Evolutionary conservation across 495 filamentous ascomycete species (phyloP), one percentile per base, ranked within the genome.

Genomic region (Trichoderma asperelloides): DNA sequence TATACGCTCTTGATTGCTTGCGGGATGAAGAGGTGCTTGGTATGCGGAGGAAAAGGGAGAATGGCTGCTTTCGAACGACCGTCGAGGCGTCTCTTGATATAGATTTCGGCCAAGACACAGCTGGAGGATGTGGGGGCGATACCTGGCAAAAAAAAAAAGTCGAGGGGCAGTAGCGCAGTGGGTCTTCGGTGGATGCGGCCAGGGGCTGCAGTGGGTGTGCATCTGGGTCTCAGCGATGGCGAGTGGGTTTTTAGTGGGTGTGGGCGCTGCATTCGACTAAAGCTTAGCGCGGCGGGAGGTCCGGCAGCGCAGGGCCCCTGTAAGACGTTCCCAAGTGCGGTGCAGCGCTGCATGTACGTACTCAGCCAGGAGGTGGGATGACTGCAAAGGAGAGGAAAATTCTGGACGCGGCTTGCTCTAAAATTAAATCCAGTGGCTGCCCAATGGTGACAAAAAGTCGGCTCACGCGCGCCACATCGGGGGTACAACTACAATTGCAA

Each of bases 171-270:
- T 60, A 18, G 25, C 23, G 23, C 25, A 16, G 55, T 27, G 55
- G 55, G 13, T 7, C 33, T 11, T 27, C 25, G n/a, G 55, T 28
- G 55, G 55, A 18, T 27, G 55, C 55, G 27, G 27, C 55, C 27
- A 30, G 55, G 55, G 55, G 55, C 55, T 60, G 25, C 25, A 60
- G 55, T 60, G 55, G 55, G 55, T 30, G 55, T 30, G 27, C 23
- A 60, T 60, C 55, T 60, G 55, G 55, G 55, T 30, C 55, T 27
- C 55, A 60, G 55, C 55, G 55, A 60, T 60, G 55, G 55, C 55
- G 55, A 30, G 55, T 60, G 55, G 25, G 13, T 60, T 60, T 60
- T 60, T 12, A 60, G 55, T 60, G 55, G 55, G 55, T 60, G 51
- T 60, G 55, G 25, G 23, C 27, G 55, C 55, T 60, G 55, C 55